A percentile compares a stretch with the other conserved stretches of the same genome.
Conservation (phyloP, 305 asterid genomes). For the Salvia sclarea region DNA sequence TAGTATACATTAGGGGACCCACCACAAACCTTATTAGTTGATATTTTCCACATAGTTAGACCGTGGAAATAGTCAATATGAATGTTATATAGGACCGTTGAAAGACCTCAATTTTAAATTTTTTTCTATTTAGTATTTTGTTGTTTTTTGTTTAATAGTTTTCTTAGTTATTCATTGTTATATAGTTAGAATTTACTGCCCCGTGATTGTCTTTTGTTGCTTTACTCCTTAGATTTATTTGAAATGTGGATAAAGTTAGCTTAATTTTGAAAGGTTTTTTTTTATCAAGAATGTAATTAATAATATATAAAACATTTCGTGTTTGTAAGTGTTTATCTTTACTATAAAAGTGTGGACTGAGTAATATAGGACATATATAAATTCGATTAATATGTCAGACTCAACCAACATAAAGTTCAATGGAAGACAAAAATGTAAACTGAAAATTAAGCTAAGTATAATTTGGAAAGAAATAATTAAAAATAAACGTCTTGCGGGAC, state of each 20-base stretch:
- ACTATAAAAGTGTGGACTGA: neutral
- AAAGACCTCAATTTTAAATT: slow-evolving; percentile 11
- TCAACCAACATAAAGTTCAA: neutral
- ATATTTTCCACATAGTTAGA: neutral
- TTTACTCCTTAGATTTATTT: neutral
- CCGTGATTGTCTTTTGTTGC: neutral
- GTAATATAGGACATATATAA: too few relatives aligned
- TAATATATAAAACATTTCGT: too few relatives aligned
- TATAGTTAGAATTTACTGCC: too few relatives aligned
- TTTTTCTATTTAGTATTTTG: neutral
- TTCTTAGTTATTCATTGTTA: neutral
- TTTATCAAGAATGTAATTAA: neutral
- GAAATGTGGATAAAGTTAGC: neutral
- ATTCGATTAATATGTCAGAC: neutral
- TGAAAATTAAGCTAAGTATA: neutral
- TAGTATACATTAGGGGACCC: too few relatives aligned
- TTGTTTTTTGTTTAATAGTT: neutral
- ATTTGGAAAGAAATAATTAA: too few relatives aligned
- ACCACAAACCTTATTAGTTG: neutral
- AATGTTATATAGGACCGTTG: neutral
- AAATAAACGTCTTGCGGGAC: too few relatives aligned
- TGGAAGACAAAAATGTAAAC: neutral
- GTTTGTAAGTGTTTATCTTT: neutral
- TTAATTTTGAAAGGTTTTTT: neutral
- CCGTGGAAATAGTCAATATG: neutral